These are phyloP conservation scores for Claviceps sp. DNA, from an alignment of 2,329 filamentous ascomycete species.

Conservation along the genomic window DNA sequence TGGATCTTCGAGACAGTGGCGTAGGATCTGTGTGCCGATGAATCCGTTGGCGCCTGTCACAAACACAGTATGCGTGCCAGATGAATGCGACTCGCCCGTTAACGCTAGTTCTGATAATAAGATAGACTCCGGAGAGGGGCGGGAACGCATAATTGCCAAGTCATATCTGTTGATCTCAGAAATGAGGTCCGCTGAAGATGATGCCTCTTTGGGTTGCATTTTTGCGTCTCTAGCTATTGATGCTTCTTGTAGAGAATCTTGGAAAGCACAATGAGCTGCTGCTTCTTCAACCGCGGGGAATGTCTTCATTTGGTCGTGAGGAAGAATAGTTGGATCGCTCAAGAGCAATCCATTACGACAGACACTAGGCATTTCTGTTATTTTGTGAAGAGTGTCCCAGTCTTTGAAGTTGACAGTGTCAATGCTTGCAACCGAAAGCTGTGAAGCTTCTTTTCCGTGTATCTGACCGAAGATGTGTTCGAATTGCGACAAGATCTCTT, in stretches of 20 bases:
- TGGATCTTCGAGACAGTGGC: conserved; percentile 5
- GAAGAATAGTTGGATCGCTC: background rate
- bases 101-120: background rate
- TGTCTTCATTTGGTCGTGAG: background rate
- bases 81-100: background rate
- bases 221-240: background rate
- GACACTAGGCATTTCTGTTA: background rate
- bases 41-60: conserved; percentile 6
- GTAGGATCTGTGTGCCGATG: conserved; percentile 6
- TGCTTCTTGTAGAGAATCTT: background rate
- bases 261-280: background rate
- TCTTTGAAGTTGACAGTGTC: background rate
- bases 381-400: background rate
- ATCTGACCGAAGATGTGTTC: background rate
- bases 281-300: background rate
- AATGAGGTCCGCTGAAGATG: background rate
- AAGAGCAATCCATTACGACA: background rate
- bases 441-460: background rate
- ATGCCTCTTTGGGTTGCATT: background rate
- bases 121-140: background rate
- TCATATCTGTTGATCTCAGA: background rate
- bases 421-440: background rate
- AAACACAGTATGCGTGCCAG: background rate
- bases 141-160: background rate
- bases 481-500: background rate